A percentile compares a stretch with the other conserved stretches of the same genome.
These are phyloP conservation scores for Pyrenophora teres DNA, from an alignment of 2,329 filamentous ascomycete species.

Conservation along the genomic window DNA sequence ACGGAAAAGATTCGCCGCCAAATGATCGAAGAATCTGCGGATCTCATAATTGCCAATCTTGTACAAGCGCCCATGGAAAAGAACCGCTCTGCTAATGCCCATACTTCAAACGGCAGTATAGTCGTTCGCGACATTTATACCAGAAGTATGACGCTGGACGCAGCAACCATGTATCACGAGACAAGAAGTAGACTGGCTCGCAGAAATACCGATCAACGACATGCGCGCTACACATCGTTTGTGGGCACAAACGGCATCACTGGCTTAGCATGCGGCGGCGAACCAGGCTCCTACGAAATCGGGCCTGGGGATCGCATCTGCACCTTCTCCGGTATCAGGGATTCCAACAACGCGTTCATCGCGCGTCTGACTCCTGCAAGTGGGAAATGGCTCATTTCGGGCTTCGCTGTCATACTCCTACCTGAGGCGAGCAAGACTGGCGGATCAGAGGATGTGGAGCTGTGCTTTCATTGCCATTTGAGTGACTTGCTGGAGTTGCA, in stretches of 20 bases:
- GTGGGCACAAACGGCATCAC: slow-evolving; percentile 16
- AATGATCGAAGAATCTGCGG: slow-evolving; percentile 10
- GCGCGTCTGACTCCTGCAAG: neutral
- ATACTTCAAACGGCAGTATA: neutral
- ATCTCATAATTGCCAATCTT: slow-evolving; percentile 7
- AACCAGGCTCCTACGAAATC: slow-evolving; percentile 4
- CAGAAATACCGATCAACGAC: slow-evolving; percentile 7
- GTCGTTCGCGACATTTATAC: slow-evolving; percentile 8
- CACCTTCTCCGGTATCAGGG: slow-evolving; percentile 12
- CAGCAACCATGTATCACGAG: neutral
- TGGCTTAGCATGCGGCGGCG: slow-evolving; percentile 13
- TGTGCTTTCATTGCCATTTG: slow-evolving; percentile 25
- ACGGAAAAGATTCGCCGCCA: slow-evolving; percentile 11
- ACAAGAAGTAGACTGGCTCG: neutral
- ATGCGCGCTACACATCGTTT: slow-evolving; percentile 13
- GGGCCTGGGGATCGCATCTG: slow-evolving; percentile 12
- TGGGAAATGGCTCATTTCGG: slow-evolving; percentile 13
- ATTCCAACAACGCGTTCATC: slow-evolving; percentile 14
- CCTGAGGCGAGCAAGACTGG: neutral
- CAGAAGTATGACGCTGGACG: slow-evolving; percentile 5
- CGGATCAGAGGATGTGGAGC: neutral
- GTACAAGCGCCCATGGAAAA: neutral
- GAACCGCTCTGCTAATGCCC: neutral
- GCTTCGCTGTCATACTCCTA: slow-evolving; percentile 14
- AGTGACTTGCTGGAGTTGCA: slow-evolving; percentile 19